phyloP scores from a whole-genome alignment of 768 basidiomycete species.

The Butyriboletus loyo region DNA sequence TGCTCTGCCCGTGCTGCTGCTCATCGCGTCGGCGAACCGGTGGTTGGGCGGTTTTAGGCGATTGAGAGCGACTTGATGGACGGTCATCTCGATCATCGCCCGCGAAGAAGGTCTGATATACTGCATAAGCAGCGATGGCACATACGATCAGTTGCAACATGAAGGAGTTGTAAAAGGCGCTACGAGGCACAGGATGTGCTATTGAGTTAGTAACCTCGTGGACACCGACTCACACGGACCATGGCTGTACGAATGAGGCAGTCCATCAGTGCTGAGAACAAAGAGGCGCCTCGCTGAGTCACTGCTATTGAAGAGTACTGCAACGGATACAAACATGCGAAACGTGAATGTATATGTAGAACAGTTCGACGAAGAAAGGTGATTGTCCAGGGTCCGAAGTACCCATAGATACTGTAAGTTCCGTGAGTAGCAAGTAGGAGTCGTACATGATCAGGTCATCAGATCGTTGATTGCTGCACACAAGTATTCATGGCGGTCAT shows the following conservation, averaged over 20 bases:
- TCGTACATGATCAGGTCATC: slow-evolving; percentile 17
- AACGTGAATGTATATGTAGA: not conserved
- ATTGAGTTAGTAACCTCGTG: not conserved
- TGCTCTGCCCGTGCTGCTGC: not conserved
- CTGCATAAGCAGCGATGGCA: slow-evolving; percentile 5
- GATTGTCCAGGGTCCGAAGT: slow-evolving; percentile 1
- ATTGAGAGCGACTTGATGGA: not conserved
- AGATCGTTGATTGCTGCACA: not conserved
- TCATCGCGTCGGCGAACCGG: slow-evolving; percentile 7
- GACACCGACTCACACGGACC: not conserved
- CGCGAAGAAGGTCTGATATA: slow-evolving; percentile 11
- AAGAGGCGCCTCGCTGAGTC: not conserved
- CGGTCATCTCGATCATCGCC: slow-evolving; percentile 4
- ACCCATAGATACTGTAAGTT: no score
- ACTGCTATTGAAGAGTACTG: not conserved
- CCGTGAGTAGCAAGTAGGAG: no score
- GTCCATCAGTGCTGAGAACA: not conserved
- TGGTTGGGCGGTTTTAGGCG: not conserved
- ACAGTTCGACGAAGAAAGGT: not conserved
- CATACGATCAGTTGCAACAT: slow-evolving; percentile 17
- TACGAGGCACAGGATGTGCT: not conserved
- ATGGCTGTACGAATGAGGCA: not conserved
- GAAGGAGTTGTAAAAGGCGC: not conserved
- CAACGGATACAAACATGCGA: slow-evolving; percentile 8
- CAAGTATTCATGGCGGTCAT: slow-evolving; percentile 13